phyloP scores from a whole-genome alignment of 2,329 filamentous ascomycete species.

The Ilyonectria destructans region DNA sequence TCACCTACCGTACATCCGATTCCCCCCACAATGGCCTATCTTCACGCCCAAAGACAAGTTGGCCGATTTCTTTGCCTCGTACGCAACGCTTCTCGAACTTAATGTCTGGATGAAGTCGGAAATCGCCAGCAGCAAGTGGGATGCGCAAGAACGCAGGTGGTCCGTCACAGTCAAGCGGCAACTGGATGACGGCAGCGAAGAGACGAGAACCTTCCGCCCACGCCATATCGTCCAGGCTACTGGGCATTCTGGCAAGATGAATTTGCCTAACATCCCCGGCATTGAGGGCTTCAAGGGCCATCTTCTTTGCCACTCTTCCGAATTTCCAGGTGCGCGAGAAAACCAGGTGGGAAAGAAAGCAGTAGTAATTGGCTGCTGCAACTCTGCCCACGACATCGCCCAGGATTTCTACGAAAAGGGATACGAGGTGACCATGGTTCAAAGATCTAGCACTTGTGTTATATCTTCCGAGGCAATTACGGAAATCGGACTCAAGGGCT shows the following conservation, averaged over 20 bases:
- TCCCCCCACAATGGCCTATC: slow-evolving; percentile 77
- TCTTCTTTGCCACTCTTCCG: slow-evolving; percentile 24
- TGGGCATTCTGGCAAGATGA: slow-evolving; percentile 30
- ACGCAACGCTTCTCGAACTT: slow-evolving; percentile 75
- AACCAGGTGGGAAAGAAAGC: slow-evolving; percentile 69
- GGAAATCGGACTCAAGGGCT: slow-evolving; percentile 56
- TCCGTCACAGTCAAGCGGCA: slow-evolving; percentile 19
- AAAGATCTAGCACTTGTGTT: slow-evolving; percentile 77
- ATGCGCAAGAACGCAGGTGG: slow-evolving; percentile 24
- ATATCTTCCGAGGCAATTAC: slow-evolving; percentile 69
- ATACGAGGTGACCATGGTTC: slow-evolving; percentile 79
- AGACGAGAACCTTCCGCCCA: slow-evolving; percentile 18
- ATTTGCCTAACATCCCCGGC: slow-evolving; percentile 22
- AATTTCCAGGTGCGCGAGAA: slow-evolving; percentile 25
- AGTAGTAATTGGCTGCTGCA: slow-evolving; percentile 78
- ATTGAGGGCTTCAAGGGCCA: slow-evolving; percentile 25
- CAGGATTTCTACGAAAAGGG: slow-evolving; percentile 79
- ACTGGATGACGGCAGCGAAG: slow-evolving; percentile 17
- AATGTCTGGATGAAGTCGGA: slow-evolving; percentile 75
- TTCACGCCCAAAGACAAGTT: slow-evolving; percentile 83
- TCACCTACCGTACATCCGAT: slow-evolving; percentile 76
- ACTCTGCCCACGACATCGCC: slow-evolving; percentile 79
- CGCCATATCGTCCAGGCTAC: slow-evolving; percentile 30
- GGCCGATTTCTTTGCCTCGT: slow-evolving; percentile 78
- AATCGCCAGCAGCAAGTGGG: slow-evolving; percentile 49